Percentiles rank a stretch among this genome's conserved stretches.
These are phyloP conservation scores for Phtheirospermum japonicum DNA, from an alignment of 257 asterid species.

Conservation along the genomic window DNA sequence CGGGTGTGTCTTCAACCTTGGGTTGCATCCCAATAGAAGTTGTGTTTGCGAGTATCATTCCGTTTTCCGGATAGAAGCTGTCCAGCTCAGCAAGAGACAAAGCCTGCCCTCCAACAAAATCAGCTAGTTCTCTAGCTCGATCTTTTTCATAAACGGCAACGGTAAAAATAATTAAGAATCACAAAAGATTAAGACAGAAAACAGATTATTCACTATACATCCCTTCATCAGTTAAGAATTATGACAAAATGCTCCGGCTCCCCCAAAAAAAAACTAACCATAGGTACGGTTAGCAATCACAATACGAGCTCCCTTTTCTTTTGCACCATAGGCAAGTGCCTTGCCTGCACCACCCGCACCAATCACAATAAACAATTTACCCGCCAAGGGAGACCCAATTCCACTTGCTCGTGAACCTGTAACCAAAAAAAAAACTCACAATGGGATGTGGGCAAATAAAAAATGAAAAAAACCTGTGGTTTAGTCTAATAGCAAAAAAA, in stretches of 20 bases:
- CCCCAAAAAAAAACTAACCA: conserved; percentile 43
- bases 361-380: conserved; percentile 76
- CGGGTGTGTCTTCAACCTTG: conserved; percentile 76
- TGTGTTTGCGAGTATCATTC: conserved; percentile 97
- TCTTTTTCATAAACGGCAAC: conserved; percentile 40
- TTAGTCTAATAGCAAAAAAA: too few species aligned
- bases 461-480: too few species aligned
- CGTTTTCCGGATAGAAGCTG: conserved; percentile 75
- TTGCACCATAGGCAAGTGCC: conserved; percentile 96
- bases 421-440: background rate
- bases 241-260: conserved; percentile 8
- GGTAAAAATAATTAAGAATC: conserved; percentile 6
- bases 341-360: conserved; percentile 99
- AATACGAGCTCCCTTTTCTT: conserved; percentile 89
- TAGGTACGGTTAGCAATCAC: conserved; percentile 92
- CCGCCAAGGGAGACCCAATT: conserved; percentile 61
- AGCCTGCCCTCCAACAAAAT: conserved; percentile 73
- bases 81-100: conserved; percentile 65
- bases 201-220: background rate
- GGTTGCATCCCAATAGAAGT: conserved; percentile 99
- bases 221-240: background rate
- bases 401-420: conserved; percentile 43
- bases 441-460: too few species aligned
- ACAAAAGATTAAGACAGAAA: background rate
- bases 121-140: conserved; percentile 88